These are phyloP conservation scores for Calocera viscosa DNA, from an alignment of 768 basidiomycete species.

Conservation along the genomic window DNA sequence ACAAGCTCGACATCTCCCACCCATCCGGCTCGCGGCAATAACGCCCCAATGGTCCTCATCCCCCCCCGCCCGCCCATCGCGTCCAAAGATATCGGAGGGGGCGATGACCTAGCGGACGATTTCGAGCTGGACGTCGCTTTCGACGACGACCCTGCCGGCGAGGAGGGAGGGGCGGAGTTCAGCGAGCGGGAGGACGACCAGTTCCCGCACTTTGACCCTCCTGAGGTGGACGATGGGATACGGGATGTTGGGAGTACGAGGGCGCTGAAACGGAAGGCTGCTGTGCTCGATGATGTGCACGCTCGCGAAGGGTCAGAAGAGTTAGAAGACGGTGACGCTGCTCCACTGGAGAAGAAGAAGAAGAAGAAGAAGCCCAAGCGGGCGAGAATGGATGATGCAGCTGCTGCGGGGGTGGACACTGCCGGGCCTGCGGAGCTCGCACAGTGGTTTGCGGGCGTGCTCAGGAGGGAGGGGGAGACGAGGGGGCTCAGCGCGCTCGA, in stretches of 20 bases:
- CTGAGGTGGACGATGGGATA: background rate
- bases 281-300: background rate
- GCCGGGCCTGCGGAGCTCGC: slow-evolving; percentile 39
- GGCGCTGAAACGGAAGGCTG: background rate
- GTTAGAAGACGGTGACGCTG: slow-evolving; percentile 18
- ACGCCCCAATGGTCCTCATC: background rate
- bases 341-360: slow-evolving; percentile 50
- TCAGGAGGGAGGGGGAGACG: slow-evolving; percentile 18
- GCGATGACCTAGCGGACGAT: slow-evolving; percentile 78
- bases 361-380: slow-evolving; percentile 60
- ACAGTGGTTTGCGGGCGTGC: slow-evolving; percentile 54
- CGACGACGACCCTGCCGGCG: slow-evolving; percentile 41
- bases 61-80: background rate
- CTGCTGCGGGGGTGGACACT: background rate
- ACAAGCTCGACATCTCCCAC: too few species aligned
- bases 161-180: slow-evolving; percentile 19
- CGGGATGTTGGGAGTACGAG: background rate
- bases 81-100: slow-evolving; percentile 26
- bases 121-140: slow-evolving; percentile 60
- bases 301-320: background rate
- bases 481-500: slow-evolving; percentile 43
- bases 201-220: background rate
- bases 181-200: slow-evolving; percentile 15
- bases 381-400: slow-evolving; percentile 40
- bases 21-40: slow-evolving; percentile 24